phyloP scores from a whole-genome alignment of 805 yeast species.

The Hanseniaspora vineae region DNA sequence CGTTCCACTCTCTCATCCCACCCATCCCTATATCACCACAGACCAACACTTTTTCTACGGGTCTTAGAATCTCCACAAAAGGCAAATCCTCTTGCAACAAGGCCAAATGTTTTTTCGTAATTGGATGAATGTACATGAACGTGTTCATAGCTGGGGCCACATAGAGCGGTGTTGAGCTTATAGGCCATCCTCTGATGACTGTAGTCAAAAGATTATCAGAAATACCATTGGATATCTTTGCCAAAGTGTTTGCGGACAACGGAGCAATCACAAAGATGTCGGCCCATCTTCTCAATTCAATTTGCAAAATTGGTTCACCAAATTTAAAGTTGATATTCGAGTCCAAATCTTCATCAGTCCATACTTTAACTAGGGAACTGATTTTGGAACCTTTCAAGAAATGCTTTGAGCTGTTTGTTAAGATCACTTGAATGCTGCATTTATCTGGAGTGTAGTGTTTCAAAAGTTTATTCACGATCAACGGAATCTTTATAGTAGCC shows the following conservation, averaged over 20 bases:
- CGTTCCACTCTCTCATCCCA: constrained; percentile 84
- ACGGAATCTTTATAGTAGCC: constrained; percentile 87
- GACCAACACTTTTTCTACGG: constrained; percentile 65
- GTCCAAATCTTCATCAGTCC: constrained; percentile 83
- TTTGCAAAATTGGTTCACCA: constrained; percentile 67
- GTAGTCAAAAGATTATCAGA: constrained; percentile 67
- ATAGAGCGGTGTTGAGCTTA: constrained; percentile 47
- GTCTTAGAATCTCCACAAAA: constrained; percentile 59
- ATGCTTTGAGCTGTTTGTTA: constrained; percentile 65
- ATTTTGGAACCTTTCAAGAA: constrained; percentile 52
- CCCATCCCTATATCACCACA: constrained; percentile 90
- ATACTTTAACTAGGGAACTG: constrained; percentile 62
- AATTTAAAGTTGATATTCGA: constrained; percentile 25
- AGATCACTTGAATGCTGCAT: constrained; percentile 73
- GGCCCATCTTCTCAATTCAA: constrained; percentile 90
- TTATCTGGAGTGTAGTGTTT: constrained; percentile 63
- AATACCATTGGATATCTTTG: constrained; percentile 63
- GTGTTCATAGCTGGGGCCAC: constrained; percentile 83
- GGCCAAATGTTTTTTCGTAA: constrained; percentile 58
- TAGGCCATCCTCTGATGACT: constrained; percentile 69
- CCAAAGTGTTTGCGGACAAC: constrained; percentile 70
- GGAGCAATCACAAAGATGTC: constrained; percentile 92
- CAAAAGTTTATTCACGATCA: constrained; percentile 75
- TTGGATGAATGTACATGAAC: constrained; percentile 68
- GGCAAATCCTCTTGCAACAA: constrained; percentile 59